Evolutionary conservation across 768 basidiomycete species (phyloP).

Genomic region (Coprinellus aureogranulatus): DNA sequence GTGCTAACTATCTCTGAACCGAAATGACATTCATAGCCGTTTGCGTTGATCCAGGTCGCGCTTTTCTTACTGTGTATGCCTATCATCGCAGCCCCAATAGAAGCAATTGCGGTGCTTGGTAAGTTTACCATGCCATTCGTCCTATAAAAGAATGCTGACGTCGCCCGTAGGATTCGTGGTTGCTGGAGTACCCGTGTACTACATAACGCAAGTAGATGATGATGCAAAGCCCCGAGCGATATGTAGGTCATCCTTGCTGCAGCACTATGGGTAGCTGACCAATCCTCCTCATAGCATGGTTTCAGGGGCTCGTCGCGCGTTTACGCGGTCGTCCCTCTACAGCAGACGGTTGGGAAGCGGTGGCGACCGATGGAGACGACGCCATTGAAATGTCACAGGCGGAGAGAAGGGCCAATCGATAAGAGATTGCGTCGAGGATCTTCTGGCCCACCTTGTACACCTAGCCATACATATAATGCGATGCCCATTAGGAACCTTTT

Average conservation of each 20-base stretch:
- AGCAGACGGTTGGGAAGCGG: slow-evolving; percentile 73
- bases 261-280: background rate
- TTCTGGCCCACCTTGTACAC: background rate
- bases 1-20: slow-evolving; percentile 29
- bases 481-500: background rate
- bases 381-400: slow-evolving; percentile 58
- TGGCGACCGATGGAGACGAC: slow-evolving; percentile 71
- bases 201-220: slow-evolving; percentile 60
- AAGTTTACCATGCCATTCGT: slow-evolving; percentile 18
- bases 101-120: slow-evolving; percentile 88
- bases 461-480: background rate
- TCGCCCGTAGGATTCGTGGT: slow-evolving; percentile 63
- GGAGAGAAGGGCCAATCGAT: slow-evolving; percentile 1
- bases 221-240: slow-evolving; percentile 35
- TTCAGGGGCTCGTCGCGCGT: slow-evolving; percentile 34
- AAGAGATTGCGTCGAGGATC: background rate
- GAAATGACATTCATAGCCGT: background rate
- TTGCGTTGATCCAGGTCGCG: slow-evolving; percentile 58
- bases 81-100: slow-evolving; percentile 85
- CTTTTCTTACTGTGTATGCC: slow-evolving; percentile 93
- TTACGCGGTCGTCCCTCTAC: slow-evolving; percentile 50
- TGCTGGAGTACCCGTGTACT: slow-evolving; percentile 80
- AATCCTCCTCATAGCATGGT: slow-evolving; percentile 19
- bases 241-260: slow-evolving; percentile 31
- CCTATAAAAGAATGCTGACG: background rate